Conservation (phyloP, 106 monocot genomes). For the Acorus gramineus region DNA sequence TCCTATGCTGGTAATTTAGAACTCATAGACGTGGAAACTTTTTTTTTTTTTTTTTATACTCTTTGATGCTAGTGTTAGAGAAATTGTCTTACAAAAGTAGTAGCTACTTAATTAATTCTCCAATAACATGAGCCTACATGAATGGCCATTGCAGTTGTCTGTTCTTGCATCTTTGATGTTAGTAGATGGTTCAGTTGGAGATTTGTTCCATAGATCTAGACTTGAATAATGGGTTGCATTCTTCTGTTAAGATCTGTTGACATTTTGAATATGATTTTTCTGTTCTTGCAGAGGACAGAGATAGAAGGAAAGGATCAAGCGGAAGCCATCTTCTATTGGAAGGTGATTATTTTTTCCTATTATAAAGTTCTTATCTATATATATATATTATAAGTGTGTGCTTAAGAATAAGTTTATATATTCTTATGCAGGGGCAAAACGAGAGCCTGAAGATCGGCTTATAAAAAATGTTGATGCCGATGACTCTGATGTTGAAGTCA, state of each 20-base stretch:
- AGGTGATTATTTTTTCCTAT: slow-evolving; percentile 23
- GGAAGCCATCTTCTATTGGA: slow-evolving; percentile 68
- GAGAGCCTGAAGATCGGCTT: slow-evolving; percentile 76
- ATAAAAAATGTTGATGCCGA: slow-evolving; percentile 82
- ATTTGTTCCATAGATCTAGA: too few relatives aligned
- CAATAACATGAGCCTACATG: too few relatives aligned
- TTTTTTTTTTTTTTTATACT: not conserved
- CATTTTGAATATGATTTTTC: not conserved
- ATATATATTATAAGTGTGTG: too few relatives aligned
- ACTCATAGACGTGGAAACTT: not conserved
- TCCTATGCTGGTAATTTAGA: slow-evolving; percentile 39
- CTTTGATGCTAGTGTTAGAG: not conserved
- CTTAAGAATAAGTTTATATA: too few relatives aligned
- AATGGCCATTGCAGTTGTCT: too few relatives aligned
- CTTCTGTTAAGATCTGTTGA: too few relatives aligned
- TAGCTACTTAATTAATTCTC: too few relatives aligned
- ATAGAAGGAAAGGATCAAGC: slow-evolving; percentile 54
- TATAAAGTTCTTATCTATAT: not conserved
- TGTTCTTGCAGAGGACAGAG: slow-evolving; percentile 71
- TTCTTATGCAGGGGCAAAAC: slow-evolving; percentile 36
- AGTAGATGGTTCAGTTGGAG: too few relatives aligned
- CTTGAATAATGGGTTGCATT: too few relatives aligned
- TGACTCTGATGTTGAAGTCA: slow-evolving; percentile 87
- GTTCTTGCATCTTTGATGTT: too few relatives aligned
- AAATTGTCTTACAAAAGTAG: too few relatives aligned